Evolutionary conservation across 2,329 filamentous ascomycete species (phyloP).

Genomic region (Diplodia scrobiculata): DNA sequence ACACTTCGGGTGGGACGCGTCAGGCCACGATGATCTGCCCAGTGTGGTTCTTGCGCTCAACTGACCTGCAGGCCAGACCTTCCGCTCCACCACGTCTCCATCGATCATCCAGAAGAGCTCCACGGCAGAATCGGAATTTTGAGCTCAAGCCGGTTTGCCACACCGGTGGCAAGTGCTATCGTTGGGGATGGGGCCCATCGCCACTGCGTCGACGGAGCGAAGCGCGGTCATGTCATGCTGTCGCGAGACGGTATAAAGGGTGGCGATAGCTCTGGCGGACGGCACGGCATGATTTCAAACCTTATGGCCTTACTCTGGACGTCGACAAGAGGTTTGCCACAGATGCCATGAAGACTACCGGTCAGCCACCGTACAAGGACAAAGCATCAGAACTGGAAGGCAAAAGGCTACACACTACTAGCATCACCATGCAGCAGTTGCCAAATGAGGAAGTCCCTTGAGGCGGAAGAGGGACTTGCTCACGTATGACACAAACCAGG

Average conservation of each 20-base stretch:
- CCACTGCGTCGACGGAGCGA: conserved; percentile 1
- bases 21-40: conserved; percentile 1
- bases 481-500: background rate
- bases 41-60: conserved; percentile 17
- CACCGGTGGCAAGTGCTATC: background rate
- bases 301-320: background rate
- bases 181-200: background rate
- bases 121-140: background rate
- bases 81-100: conserved; percentile 17
- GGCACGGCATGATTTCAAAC: background rate
- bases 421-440: background rate
- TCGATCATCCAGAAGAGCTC: conserved; percentile 13
- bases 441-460: background rate
- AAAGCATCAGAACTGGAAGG: background rate
- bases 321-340: background rate
- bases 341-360: background rate
- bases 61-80: conserved; percentile 2
- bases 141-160: conserved; percentile 8
- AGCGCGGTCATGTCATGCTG: conserved; percentile 7
- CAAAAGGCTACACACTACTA: background rate
- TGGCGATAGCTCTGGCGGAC: background rate
- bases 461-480: background rate
- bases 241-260: conserved; percentile 4
- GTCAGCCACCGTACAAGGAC: conserved; percentile 3
- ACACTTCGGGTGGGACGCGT: conserved; percentile 13